phyloP scores from a whole-genome alignment of 371 early-diverging fungal species.

The Phascolomyces articulosus region DNA sequence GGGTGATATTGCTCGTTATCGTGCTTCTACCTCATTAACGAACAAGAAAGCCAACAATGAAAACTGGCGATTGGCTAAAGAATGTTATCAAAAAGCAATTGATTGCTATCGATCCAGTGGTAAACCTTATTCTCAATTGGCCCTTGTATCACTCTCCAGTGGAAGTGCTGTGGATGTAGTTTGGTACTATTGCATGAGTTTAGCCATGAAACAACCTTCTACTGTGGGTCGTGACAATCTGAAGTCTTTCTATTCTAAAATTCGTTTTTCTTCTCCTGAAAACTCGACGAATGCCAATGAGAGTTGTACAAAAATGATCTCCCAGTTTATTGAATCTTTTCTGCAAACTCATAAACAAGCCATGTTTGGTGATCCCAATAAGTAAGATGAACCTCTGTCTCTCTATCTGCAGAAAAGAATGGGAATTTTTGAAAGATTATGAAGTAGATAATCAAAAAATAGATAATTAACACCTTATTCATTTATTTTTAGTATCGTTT shows the following conservation, averaged over 20 bases:
- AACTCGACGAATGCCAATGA: slow-evolving; percentile 6
- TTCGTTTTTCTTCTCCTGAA: slow-evolving; percentile 28
- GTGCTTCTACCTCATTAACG: slow-evolving; percentile 29
- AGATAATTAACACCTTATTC: no score
- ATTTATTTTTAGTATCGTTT: not conserved
- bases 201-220: slow-evolving; percentile 49
- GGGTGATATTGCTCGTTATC: slow-evolving; percentile 54
- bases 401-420: no score
- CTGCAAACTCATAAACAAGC: slow-evolving; percentile 40
- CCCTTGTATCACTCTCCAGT: slow-evolving; percentile 43
- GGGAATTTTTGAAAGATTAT: not conserved
- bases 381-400: slow-evolving; percentile 10
- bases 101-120: slow-evolving; percentile 47
- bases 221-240: slow-evolving; percentile 47
- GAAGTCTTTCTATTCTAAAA: slow-evolving; percentile 44
- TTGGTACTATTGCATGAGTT: slow-evolving; percentile 56
- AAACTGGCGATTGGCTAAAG: slow-evolving; percentile 36
- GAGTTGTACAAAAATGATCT: slow-evolving; percentile 18
- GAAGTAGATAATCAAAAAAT: not conserved
- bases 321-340: slow-evolving; percentile 42
- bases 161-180: slow-evolving; percentile 55
- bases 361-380: slow-evolving; percentile 34
- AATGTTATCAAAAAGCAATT: slow-evolving; percentile 46
- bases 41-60: slow-evolving; percentile 22
- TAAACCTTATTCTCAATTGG: slow-evolving; percentile 54